Percentiles rank a stretch among this genome's conserved stretches.
phyloP scores from a whole-genome alignment of 192 early-diverging fungal genomes.

The Coemansia biformis region DNA sequence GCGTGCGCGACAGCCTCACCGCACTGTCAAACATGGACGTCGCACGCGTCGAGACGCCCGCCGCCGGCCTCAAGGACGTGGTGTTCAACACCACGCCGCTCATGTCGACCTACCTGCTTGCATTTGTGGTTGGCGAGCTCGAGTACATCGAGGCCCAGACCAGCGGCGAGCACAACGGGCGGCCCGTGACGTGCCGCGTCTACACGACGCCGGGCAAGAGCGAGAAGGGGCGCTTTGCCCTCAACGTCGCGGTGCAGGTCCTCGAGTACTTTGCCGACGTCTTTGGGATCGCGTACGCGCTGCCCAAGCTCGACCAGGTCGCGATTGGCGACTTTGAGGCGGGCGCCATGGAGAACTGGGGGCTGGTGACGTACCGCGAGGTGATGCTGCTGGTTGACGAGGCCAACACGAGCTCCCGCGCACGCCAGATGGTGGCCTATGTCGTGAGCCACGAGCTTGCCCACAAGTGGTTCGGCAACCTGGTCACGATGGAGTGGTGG shows the following conservation, averaged over 20 bases:
- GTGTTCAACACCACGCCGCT: slow-evolving; percentile 67
- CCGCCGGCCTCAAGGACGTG: slow-evolving; percentile 44
- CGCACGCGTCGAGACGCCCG: slow-evolving; percentile 12
- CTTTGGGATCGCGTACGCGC: slow-evolving; percentile 67
- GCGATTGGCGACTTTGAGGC: slow-evolving; percentile 76
- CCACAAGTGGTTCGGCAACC: slow-evolving; percentile 83
- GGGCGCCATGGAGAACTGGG: slow-evolving; percentile 88
- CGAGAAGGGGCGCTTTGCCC: slow-evolving; percentile 64
- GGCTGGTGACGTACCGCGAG: slow-evolving; percentile 72
- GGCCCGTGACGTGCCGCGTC: slow-evolving; percentile 51
- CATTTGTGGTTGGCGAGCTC: slow-evolving; percentile 71
- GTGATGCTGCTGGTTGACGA: slow-evolving; percentile 67
- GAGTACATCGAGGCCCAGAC: slow-evolving; percentile 68
- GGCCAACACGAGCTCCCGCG: slow-evolving; percentile 51
- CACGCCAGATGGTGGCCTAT: slow-evolving; percentile 56
- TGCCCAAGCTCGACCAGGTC: slow-evolving; percentile 68
- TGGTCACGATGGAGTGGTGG: slow-evolving; percentile 75
- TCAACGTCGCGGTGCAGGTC: slow-evolving; percentile 63
- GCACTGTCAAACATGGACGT: slow-evolving; percentile 90
- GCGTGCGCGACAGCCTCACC: slow-evolving; percentile 66
- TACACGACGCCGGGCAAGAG: slow-evolving; percentile 63
- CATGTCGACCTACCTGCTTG: slow-evolving; percentile 81
- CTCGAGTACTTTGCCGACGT: slow-evolving; percentile 67
- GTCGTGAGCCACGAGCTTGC: slow-evolving; percentile 75
- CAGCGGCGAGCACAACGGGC: slow-evolving; percentile 46